phyloP scores from a whole-genome alignment of 1,284 basidiomycete species.

The Termitomyces sp. region DNA sequence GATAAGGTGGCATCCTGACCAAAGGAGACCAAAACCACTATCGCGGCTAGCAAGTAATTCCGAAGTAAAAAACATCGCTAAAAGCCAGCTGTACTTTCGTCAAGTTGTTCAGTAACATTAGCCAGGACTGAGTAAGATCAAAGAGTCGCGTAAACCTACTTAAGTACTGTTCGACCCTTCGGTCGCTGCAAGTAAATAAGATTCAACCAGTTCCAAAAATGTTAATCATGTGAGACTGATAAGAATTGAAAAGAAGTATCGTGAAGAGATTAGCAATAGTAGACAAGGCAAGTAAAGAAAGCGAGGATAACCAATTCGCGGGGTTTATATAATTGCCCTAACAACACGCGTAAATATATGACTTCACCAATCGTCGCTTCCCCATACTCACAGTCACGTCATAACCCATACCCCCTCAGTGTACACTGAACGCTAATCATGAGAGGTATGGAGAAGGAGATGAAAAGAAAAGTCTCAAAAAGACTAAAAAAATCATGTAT shows the following conservation, averaged over 20 bases:
- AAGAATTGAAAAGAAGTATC: background rate
- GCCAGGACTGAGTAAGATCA: background rate
- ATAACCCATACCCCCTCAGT: no score
- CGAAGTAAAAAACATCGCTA: constrained; percentile 72
- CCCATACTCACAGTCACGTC: no score
- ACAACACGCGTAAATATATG: no score
- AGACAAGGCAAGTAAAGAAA: background rate
- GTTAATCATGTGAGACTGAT: background rate
- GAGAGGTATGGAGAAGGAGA: no score
- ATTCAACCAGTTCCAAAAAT: background rate
- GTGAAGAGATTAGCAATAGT: background rate
- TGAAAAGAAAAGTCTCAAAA: no score
- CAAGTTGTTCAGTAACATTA: background rate
- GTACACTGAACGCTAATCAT: no score
- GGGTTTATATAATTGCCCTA: no score
- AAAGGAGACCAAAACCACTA: constrained; percentile 76
- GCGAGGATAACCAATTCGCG: no score
- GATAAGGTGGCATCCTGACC: constrained; percentile 34
- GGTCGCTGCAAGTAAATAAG: background rate
- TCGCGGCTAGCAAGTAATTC: constrained; percentile 71
- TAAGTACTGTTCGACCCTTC: background rate
- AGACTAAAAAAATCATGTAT: no score
- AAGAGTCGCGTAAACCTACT: background rate
- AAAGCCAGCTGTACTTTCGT: background rate
- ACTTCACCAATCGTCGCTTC: no score